Evolutionary conservation across 2,329 filamentous ascomycete species (phyloP), one percentile per base, ranked within the genome.

Genomic region (Penicillium sp.): DNA sequence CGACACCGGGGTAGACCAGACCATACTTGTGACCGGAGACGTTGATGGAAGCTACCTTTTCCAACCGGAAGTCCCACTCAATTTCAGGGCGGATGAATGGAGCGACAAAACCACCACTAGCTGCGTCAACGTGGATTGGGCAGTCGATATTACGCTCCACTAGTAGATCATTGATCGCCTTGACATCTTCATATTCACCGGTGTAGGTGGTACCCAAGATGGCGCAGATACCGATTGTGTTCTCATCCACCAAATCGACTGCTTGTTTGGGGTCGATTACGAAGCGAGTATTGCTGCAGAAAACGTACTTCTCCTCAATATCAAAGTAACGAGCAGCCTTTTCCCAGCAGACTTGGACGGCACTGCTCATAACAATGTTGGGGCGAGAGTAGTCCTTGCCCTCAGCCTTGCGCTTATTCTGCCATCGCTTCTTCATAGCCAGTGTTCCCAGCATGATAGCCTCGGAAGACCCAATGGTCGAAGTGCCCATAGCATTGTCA

Each of bases 301-400:
- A 86, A 56, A 85, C 82, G 60, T 84, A 91, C 76, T 89, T 90
- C 80, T 97, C 92, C 65, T 97, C 93, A 40, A 97, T 84, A 68
- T 97, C 93, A 67, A 96, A 94, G 78, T 95, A 96, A 49, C 91
- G 83, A 5, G 88, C 85, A 0, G 88, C 88, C 80, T 97, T 97
- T 75, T 97, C 91, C 92, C 92, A 97, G 81, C 91, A 96, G 38
- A 97, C 93, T 77, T 97, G 93, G 2, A 97, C 93, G 31, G 93
- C 92, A 26, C 90, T 91, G 67, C 90, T 94, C 93, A 97, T 97
- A 80, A 97, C 79, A 59, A 97, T 88, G 77, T 97, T 97, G 53
- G 93, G 93, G 42, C 83, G 83, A 60, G 91, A 89, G 58, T 74
- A 84, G 52, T 91, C 84, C 78, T 95, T 94, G 58, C 91, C 92